Evolutionary conservation across 225 moss, liverwort and hornwort species (phyloP).

Genomic region (Thuidium tamariscinum): DNA sequence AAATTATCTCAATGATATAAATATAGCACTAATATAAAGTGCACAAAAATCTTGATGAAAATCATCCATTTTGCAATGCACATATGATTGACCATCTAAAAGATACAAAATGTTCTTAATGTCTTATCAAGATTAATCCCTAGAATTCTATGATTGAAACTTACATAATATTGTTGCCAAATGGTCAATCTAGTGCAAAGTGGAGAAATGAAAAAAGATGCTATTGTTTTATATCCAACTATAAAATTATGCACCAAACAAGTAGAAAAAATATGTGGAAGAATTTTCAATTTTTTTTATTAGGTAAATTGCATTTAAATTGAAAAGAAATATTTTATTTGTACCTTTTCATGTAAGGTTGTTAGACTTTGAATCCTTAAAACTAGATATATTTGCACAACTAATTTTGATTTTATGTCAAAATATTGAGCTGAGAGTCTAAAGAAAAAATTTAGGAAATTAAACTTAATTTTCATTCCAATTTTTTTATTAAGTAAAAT

Average conservation of each 20-base stretch:
- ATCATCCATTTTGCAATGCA: too few species aligned
- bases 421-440: background rate
- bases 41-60: too few species aligned
- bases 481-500: too few species aligned
- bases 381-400: background rate
- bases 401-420: too few species aligned
- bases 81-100: too few species aligned
- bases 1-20: too few species aligned
- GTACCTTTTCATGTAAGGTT: background rate
- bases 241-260: background rate
- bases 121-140: rapidly evolving
- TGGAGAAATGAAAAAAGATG: background rate
- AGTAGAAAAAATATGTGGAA: background rate
- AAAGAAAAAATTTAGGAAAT: background rate
- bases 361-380: background rate
- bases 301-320: background rate
- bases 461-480: background rate
- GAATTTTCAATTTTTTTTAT: background rate
- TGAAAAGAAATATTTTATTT: background rate
- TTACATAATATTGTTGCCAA: background rate
- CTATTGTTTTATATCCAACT: background rate
- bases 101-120: too few species aligned
- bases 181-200: background rate
- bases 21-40: too few species aligned
- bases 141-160: background rate